A percentile compares a stretch with the other conserved stretches of the same genome.
Conservation (phyloP, 495 filamentous ascomycete species). For the Penicillium pulvis region DNA sequence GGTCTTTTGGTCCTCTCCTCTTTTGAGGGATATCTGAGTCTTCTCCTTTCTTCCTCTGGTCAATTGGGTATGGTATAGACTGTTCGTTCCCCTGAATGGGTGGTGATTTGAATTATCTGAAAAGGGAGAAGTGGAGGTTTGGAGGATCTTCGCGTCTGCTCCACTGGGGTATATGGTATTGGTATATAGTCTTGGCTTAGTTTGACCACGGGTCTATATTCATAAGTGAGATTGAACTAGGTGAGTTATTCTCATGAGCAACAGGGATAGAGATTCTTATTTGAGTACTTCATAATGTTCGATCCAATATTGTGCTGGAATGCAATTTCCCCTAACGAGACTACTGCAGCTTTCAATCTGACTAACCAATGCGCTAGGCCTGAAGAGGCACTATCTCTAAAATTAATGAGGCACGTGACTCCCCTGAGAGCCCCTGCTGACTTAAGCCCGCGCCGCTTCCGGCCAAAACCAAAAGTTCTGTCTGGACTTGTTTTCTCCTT, state of each 20-base stretch:
- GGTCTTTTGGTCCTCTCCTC: neutral
- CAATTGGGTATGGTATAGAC: neutral
- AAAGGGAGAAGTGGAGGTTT: neutral
- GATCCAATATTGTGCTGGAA: neutral
- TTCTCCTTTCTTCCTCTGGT: neutral
- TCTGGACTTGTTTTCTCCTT: constrained; percentile 13
- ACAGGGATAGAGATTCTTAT: neutral
- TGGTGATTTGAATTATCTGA: neutral
- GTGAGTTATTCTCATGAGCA: neutral
- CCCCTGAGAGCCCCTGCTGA: constrained; percentile 19
- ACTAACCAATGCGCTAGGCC: neutral
- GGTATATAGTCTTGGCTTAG: too few relatives aligned
- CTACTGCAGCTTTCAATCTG: neutral
- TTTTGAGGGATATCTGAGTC: neutral
- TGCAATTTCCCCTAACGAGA: neutral
- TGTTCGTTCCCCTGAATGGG: neutral
- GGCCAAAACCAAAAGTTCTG: constrained; percentile 28
- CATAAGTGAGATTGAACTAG: neutral
- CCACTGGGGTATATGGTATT: neutral
- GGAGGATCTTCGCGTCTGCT: neutral
- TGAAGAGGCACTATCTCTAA: neutral
- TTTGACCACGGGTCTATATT: too few relatives aligned
- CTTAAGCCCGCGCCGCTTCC: constrained; percentile 21
- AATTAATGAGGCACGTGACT: constrained; percentile 13
- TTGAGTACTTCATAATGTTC: too few relatives aligned